These are phyloP conservation scores for Parietichytrium sp. DNA, from an alignment of 108 stramenopile species.

Conservation along the genomic window DNA sequence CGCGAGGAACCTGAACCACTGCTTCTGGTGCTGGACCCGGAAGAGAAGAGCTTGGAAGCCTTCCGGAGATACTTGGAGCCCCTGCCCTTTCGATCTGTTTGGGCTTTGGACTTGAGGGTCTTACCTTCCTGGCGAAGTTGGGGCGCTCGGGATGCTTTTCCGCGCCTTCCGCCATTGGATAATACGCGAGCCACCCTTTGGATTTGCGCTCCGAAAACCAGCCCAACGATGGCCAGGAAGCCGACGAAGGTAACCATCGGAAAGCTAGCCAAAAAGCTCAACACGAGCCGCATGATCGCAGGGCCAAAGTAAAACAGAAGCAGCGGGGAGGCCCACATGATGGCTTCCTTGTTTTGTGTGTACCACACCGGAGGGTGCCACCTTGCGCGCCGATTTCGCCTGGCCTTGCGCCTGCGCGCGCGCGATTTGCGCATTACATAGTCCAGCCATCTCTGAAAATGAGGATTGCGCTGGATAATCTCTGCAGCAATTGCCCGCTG, in stretches of 20 bases:
- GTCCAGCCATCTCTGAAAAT: constrained; percentile 26
- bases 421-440: constrained; percentile 30
- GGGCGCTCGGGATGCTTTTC: background rate
- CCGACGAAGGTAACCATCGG: background rate
- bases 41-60: background rate
- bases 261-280: background rate
- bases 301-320: background rate
- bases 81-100: background rate
- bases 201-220: background rate
- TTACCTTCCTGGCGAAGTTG: background rate
- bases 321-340: background rate
- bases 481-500: constrained; percentile 57
- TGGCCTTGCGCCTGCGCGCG: background rate
- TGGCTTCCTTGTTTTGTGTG: background rate
- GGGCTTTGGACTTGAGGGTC: background rate
- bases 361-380: constrained; percentile 31
- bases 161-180: background rate
- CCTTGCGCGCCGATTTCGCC: background rate
- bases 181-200: background rate
- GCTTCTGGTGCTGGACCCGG: background rate
- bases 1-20: background rate
- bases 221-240: background rate
- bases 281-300: background rate
- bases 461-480: constrained; percentile 17
- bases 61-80: background rate